Conservation (phyloP, 768 basidiomycete genomes). For the Cystobasidium ongulense region DNA sequence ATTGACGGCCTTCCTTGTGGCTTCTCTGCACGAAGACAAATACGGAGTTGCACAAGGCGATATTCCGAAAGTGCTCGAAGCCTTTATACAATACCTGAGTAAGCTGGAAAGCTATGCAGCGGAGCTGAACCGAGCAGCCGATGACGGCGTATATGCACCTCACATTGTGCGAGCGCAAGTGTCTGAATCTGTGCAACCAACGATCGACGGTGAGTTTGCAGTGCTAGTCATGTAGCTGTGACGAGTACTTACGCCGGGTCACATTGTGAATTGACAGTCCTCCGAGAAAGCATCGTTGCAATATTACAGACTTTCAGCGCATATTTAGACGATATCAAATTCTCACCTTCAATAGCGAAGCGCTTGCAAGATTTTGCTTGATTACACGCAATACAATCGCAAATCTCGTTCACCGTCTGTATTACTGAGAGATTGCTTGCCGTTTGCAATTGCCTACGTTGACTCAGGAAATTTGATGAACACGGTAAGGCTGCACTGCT, state of each 20-base stretch:
- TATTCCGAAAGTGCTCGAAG: conserved; percentile 71
- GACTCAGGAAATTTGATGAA: background rate
- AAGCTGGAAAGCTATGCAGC: conserved; percentile 60
- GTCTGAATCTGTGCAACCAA: background rate
- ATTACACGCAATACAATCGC: background rate
- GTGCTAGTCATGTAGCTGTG: background rate
- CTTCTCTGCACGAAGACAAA: conserved; percentile 68
- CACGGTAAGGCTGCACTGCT: no score
- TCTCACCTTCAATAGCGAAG: conserved; percentile 5
- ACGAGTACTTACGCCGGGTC: background rate
- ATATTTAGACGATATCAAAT: conserved; percentile 20
- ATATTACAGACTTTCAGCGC: conserved; percentile 24
- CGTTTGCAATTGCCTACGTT: background rate
- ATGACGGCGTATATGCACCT: conserved; percentile 17
- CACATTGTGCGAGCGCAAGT: background rate
- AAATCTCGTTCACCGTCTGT: background rate
- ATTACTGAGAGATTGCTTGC: no score
- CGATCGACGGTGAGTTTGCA: conserved; percentile 2
- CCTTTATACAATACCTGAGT: conserved; percentile 58
- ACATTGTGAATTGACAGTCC: background rate
- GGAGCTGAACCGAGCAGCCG: conserved; percentile 49
- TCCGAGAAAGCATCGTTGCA: conserved; percentile 26
- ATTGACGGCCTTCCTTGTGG: conserved; percentile 59
- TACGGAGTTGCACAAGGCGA: conserved; percentile 79
- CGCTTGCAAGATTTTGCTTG: conserved; percentile 20